Evolutionary conservation across 495 filamentous ascomycete species (phyloP).

Genomic region (Cryomyces minteri): DNA sequence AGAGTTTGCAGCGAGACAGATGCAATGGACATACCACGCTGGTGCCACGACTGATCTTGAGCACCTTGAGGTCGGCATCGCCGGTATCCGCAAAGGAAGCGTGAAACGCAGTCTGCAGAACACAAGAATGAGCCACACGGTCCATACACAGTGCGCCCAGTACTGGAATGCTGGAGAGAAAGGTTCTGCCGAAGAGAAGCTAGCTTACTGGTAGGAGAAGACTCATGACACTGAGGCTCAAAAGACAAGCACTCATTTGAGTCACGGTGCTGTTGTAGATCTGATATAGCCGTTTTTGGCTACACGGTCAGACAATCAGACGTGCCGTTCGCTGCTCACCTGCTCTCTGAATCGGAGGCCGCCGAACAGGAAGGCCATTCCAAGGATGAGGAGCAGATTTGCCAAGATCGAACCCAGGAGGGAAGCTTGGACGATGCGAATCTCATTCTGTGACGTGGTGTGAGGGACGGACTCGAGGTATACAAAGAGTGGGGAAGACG

Average conservation of each 20-base stretch:
- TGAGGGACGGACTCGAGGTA: not conserved
- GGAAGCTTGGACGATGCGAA: slow-evolving; percentile 77
- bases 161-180: not conserved
- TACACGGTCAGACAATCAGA: not conserved
- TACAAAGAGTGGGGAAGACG: not conserved
- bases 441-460: slow-evolving; percentile 36
- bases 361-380: slow-evolving; percentile 77
- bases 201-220: slow-evolving; percentile 48
- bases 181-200: not conserved
- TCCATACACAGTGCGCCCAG: no score
- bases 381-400: slow-evolving; percentile 73
- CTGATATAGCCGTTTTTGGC: slow-evolving; percentile 22
- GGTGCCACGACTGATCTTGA: slow-evolving; percentile 76
- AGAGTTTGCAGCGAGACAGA: not conserved
- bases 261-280: slow-evolving; percentile 91
- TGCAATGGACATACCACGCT: slow-evolving; percentile 42
- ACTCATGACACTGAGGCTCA: slow-evolving; percentile 78
- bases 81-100: slow-evolving; percentile 47
- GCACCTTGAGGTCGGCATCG: slow-evolving; percentile 45
- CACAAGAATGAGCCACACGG: no score
- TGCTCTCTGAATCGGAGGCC: slow-evolving; percentile 79
- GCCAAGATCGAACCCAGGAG: slow-evolving; percentile 76
- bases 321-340: slow-evolving; percentile 19
- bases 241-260: slow-evolving; percentile 84
- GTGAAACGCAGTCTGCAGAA: slow-evolving; percentile 60